Conservation (phyloP, 345 rosid genomes). For the Sonneratia alba region DNA sequence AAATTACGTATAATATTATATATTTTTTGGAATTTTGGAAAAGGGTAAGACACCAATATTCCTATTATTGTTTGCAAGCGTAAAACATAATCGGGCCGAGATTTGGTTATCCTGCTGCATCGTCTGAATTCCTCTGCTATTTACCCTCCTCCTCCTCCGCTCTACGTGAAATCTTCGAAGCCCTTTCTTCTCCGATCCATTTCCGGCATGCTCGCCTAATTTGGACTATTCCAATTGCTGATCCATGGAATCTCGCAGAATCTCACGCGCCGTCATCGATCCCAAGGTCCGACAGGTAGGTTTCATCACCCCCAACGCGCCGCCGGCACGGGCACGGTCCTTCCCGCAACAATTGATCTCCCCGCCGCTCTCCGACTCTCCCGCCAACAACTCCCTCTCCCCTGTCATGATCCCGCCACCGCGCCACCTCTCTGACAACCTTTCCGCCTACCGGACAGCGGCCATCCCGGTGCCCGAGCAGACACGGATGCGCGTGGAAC, state of each 20-base stretch:
- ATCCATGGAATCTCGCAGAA: conserved; percentile 65
- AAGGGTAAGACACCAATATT: too few species aligned
- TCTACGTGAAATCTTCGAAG: background rate
- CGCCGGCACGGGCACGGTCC: conserved; percentile 23
- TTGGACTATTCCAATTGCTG: background rate
- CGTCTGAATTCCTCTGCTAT: background rate
- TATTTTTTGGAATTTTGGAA: too few species aligned
- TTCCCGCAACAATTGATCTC: conserved; percentile 24
- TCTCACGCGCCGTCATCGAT: conserved; percentile 55
- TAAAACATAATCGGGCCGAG: background rate
- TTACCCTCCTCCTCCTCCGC: background rate
- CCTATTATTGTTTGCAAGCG: too few species aligned
- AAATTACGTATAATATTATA: too few species aligned
- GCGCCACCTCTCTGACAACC: conserved; percentile 42
- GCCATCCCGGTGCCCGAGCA: conserved; percentile 11
- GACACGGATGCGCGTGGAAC: conserved; percentile 12
- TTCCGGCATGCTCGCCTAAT: background rate
- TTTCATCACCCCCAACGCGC: conserved; percentile 57
- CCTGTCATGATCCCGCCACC: conserved; percentile 91
- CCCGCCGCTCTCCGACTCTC: conserved; percentile 34
- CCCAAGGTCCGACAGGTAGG: conserved; percentile 90
- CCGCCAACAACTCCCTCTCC: conserved; percentile 56
- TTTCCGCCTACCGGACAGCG: conserved; percentile 17
- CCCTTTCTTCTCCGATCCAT: background rate
- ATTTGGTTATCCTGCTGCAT: background rate